Conservation (phyloP, 202 grass and related monocot genomes). For the Carex sylvatica region DNA sequence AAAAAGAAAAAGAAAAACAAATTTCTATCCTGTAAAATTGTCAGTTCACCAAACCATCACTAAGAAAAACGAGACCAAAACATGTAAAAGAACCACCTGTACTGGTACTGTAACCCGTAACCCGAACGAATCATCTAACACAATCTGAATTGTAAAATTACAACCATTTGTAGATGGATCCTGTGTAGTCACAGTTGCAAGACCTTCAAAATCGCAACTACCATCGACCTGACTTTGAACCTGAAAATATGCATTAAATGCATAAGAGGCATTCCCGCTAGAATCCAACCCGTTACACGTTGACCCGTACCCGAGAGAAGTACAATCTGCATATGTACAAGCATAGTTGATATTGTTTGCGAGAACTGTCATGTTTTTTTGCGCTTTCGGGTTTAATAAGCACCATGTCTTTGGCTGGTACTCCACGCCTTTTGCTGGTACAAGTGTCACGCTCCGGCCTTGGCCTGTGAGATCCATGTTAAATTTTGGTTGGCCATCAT, state of each 20-base stretch:
- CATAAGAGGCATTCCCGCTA: constrained; percentile 71
- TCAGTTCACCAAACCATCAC: constrained; percentile 12
- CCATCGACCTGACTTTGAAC: constrained; percentile 46
- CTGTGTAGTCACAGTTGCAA: constrained; percentile 48
- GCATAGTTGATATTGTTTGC: constrained; percentile 55
- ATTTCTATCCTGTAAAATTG: constrained; percentile 14
- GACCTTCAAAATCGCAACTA: constrained; percentile 63
- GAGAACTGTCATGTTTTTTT: constrained; percentile 21
- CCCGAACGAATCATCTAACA: constrained; percentile 9
- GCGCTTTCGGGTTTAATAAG: constrained; percentile 38
- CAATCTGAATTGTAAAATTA: constrained; percentile 75
- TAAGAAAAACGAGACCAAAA: constrained; percentile 18
- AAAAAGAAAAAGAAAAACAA: constrained; percentile 29
- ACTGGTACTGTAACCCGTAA: not conserved
- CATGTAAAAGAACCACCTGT: not conserved
- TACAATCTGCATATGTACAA: constrained; percentile 62
- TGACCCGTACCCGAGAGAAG: constrained; percentile 61
- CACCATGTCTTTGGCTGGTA: constrained; percentile 72
- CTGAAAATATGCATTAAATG: constrained; percentile 90
- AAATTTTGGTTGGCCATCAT: constrained; percentile 83
- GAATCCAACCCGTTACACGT: constrained; percentile 64
- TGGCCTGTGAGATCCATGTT: constrained; percentile 62
- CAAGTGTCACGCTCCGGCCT: constrained; percentile 39
- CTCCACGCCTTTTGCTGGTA: constrained; percentile 33
- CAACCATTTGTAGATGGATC: constrained; percentile 53